Percentiles rank a stretch among this genome's conserved stretches.
Conservation (phyloP, 371 early-diverging fungal species). For the Phascolomyces articulosus region DNA sequence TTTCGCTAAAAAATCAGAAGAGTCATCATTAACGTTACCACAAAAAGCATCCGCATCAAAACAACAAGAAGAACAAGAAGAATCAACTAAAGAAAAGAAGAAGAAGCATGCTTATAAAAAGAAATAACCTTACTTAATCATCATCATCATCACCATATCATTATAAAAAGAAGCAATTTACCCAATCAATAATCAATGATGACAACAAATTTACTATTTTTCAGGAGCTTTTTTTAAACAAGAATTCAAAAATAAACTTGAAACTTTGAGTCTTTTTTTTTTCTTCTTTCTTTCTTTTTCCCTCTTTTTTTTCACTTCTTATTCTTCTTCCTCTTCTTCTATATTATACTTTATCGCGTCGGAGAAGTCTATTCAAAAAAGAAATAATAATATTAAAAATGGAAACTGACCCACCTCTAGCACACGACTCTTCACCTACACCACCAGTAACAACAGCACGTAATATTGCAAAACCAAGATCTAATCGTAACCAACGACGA, state of each 20-base stretch:
- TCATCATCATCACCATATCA: too few relatives aligned
- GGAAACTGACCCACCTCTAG: background rate
- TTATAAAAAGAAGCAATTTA: too few relatives aligned
- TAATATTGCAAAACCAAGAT: background rate
- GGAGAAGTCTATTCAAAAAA: too few relatives aligned
- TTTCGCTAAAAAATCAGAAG: slow-evolving; percentile 19
- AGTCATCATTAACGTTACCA: too few relatives aligned
- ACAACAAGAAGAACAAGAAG: slow-evolving; percentile 7
- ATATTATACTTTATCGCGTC: too few relatives aligned
- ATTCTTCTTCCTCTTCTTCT: too few relatives aligned
- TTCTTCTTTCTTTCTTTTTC: background rate
- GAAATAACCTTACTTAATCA: too few relatives aligned
- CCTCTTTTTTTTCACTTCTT: background rate
- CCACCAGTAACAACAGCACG: background rate
- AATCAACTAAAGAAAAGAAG: background rate
- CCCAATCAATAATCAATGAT: background rate
- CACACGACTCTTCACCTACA: background rate
- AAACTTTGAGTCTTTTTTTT: background rate
- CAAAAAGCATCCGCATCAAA: background rate
- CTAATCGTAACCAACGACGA: slow-evolving; percentile 2
- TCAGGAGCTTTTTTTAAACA: background rate
- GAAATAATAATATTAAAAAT: too few relatives aligned
- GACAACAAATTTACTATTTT: background rate
- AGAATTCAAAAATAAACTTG: too few relatives aligned
- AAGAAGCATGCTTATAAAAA: too few relatives aligned